These are phyloP conservation scores for Reticulomyxa filosa DNA, from an alignment of 78 protist species.

Conservation along the genomic window DNA sequence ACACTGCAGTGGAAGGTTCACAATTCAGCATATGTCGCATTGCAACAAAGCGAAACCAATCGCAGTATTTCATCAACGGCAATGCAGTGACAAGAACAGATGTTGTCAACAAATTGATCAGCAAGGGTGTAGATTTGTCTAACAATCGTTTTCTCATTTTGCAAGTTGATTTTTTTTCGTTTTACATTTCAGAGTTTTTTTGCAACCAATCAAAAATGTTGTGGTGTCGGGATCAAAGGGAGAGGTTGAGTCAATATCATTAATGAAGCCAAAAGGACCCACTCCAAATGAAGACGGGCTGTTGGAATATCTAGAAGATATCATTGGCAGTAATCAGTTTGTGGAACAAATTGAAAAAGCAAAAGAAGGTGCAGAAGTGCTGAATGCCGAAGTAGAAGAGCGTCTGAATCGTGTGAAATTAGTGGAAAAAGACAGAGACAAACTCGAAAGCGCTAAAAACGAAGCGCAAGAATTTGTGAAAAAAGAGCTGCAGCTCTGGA, in stretches of 20 bases:
- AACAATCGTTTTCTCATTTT: conserved; percentile 95
- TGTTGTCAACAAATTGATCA: no score
- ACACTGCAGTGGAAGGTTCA: no score
- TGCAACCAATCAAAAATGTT: no score
- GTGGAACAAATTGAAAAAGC: conserved; percentile 41
- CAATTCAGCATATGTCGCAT: no score
- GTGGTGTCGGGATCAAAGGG: no score
- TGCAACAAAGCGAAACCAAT: no score
- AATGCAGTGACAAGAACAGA: no score
- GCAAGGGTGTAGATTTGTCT: conserved; percentile 79
- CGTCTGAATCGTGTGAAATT: conserved; percentile 28
- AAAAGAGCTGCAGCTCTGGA: conserved; percentile 18
- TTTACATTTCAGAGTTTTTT: background rate
- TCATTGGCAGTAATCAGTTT: conserved; percentile 69
- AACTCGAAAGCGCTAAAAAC: conserved; percentile 32
- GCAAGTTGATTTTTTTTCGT: conserved; percentile 14
- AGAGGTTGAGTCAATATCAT: conserved; percentile 92
- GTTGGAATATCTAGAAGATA: conserved; percentile 95
- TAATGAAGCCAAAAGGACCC: conserved; percentile 94
- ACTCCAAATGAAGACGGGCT: conserved; percentile 70
- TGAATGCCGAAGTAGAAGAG: conserved; percentile 51
- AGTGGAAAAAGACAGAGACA: conserved; percentile 29
- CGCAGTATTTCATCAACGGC: no score
- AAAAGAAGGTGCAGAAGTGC: conserved; percentile 26
- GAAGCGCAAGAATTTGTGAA: conserved; percentile 66